Base-by-base conservation (phyloP, 345 rosid genomes). In the Rubroshorea leprosula region DNA sequence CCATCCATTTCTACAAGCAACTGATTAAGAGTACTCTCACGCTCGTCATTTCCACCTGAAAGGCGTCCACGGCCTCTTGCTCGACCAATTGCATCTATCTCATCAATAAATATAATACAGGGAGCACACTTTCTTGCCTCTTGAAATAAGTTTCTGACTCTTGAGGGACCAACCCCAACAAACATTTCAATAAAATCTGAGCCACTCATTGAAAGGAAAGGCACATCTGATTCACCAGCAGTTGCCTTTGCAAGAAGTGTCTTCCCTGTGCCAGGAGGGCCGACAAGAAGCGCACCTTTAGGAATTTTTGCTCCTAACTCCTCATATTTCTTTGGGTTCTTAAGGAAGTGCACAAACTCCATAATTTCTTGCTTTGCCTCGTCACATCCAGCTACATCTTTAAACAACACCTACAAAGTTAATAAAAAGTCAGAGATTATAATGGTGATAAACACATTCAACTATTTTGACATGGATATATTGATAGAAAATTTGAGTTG, bases 1-100 rank as follows among this genome's bases (percentile, higher is more conserved):
- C 86, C 86, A 75, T 78, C 83, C 86, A 81, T 81, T 56, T 81
- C 81, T n/a, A 78, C 81, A 38, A 81, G 76, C 65, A 81, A 65
- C 62, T 75, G 83, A 54, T 81, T 81, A 29, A 81, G 83, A 45
- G 81, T 78, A 62, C 78, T 75, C 66, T 80, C 83, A 21, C 83
- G 79, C 62, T 81, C 86, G 58, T 69, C 77, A 55, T 71, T 65
- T 26, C 79, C 77, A 49, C 86, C 79, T 10, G 79, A 63, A 64
- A 78, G 72, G 49, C 80, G 75, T 45, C 86, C 83, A 47, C 77
- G 80, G 0, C 85, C 80, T 63, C 83, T 72, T 63, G 83, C 79
- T 58, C 79, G 62, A 51, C 79, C 81, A 64, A 78, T 81, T 58
- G 83, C 81, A 64, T 75, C 81, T 19, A 71, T 73, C 60, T 81